Conservation (phyloP, 2,329 filamentous ascomycete species). For the Elsinoe necatrix region DNA sequence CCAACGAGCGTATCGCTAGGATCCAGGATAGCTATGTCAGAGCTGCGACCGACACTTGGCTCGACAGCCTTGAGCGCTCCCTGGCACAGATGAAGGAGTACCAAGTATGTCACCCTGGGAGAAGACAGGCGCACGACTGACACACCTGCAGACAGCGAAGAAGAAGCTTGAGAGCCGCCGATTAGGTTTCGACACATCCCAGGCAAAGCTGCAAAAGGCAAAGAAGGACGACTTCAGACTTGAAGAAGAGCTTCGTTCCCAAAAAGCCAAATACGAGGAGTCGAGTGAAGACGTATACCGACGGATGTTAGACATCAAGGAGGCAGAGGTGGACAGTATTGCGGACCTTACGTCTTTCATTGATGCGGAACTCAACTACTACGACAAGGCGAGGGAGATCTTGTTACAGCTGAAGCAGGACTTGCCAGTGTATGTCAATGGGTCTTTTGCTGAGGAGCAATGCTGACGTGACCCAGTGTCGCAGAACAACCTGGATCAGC, state of each 20-base stretch:
- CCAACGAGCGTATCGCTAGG: conserved; percentile 78
- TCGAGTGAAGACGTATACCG: conserved; percentile 83
- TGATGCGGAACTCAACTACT: conserved; percentile 81
- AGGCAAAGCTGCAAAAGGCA: conserved; percentile 82
- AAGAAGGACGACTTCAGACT: conserved; percentile 90
- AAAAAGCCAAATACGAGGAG: conserved; percentile 95
- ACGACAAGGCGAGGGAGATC: conserved; percentile 83
- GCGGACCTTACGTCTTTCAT: conserved; percentile 71
- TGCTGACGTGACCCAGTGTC: conserved; percentile 18
- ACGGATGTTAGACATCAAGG: conserved; percentile 94
- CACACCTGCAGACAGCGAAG: conserved; percentile 53
- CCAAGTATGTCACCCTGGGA: conserved; percentile 53
- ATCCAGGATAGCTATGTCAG: conserved; percentile 76
- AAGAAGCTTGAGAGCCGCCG: conserved; percentile 91
- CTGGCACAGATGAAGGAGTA: conserved; percentile 96
- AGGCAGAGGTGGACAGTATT: conserved; percentile 76
- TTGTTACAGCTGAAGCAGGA: conserved; percentile 61
- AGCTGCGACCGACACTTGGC: conserved; percentile 72
- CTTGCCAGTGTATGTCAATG: conserved; percentile 53
- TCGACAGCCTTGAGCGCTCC: conserved; percentile 83
- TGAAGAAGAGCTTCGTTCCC: conserved; percentile 82
- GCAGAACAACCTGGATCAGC: conserved; percentile 2
- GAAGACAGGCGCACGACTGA: background rate
- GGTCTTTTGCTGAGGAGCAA: conserved; percentile 20
- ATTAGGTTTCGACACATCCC: conserved; percentile 82